phyloP scores from a whole-genome alignment of 1,139 yeast species.

The Kurtzmaniella quercitrusa region DNA sequence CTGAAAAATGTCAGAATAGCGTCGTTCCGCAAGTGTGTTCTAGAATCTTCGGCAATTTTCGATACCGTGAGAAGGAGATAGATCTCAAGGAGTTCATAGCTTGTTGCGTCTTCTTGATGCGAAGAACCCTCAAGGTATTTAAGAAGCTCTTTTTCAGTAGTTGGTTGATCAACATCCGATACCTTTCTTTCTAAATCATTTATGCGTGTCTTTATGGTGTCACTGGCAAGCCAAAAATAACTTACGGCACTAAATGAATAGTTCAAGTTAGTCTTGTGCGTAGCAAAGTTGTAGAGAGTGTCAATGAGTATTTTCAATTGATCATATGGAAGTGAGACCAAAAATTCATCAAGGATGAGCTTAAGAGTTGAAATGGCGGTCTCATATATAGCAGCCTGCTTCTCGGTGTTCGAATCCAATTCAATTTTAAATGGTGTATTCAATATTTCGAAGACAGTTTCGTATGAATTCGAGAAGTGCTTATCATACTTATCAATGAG shows the following conservation, averaged over 20 bases:
- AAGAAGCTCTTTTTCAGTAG: constrained; percentile 6
- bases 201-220: constrained; percentile 47
- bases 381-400: constrained; percentile 1
- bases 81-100: constrained; percentile 50
- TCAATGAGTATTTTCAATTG: constrained; percentile 65
- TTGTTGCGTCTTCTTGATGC: constrained; percentile 16
- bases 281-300: constrained; percentile 65
- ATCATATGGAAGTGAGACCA: constrained; percentile 61
- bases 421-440: constrained; percentile 59
- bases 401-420: background rate
- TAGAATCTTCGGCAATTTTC: constrained; percentile 54
- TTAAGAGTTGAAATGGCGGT: constrained; percentile 56
- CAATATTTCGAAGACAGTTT: constrained; percentile 61
- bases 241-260: constrained; percentile 88
- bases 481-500: constrained; percentile 69
- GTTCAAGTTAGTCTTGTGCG: constrained; percentile 70
- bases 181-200: constrained; percentile 13
- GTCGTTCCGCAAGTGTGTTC: constrained; percentile 85
- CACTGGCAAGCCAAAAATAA: constrained; percentile 88
- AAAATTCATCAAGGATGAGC: constrained; percentile 78
- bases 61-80: constrained; percentile 62
- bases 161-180: constrained; percentile 10
- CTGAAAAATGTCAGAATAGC: constrained; percentile 85
- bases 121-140: constrained; percentile 8
- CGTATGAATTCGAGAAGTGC: constrained; percentile 62